phyloP scores from a whole-genome alignment of 2,329 filamentous ascomycete genomes.

The Xylaria multiplex region DNA sequence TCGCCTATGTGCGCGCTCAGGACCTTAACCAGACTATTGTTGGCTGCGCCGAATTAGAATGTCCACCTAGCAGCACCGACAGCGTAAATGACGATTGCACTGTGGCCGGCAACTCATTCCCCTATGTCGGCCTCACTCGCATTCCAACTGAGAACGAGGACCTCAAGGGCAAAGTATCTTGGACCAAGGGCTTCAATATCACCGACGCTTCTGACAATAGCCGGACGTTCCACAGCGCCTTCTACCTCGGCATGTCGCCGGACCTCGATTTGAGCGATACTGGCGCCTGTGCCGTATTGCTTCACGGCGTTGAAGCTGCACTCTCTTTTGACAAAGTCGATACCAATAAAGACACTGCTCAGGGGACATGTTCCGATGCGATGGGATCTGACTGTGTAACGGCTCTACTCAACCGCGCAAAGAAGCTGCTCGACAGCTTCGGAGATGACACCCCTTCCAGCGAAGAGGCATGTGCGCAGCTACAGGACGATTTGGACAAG shows the following conservation, averaged over 20 bases:
- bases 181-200: conserved; percentile 40
- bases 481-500: conserved; percentile 36
- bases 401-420: conserved; percentile 35
- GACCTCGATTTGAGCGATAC: conserved; percentile 31
- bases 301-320: conserved; percentile 30
- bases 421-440: conserved; percentile 20
- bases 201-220: not conserved
- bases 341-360: conserved; percentile 16
- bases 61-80: conserved; percentile 34
- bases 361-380: conserved; percentile 41
- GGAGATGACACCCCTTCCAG: conserved; percentile 4
- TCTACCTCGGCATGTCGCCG: conserved; percentile 39
- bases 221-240: conserved; percentile 36
- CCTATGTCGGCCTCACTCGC: conserved; percentile 37
- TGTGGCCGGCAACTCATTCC: conserved; percentile 38
- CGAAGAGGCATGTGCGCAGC: conserved; percentile 27
- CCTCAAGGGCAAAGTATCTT: conserved; percentile 38
- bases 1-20: conserved; percentile 21
- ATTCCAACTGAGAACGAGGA: conserved; percentile 25
- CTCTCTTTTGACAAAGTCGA: conserved; percentile 24
- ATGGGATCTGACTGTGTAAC: conserved; percentile 40
- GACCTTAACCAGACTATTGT: conserved; percentile 42
- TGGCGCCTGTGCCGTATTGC: conserved; percentile 40
- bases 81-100: conserved; percentile 40
- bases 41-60: conserved; percentile 42